Conservation (phyloP, 768 basidiomycete species). For the Dendrothele bispora region DNA sequence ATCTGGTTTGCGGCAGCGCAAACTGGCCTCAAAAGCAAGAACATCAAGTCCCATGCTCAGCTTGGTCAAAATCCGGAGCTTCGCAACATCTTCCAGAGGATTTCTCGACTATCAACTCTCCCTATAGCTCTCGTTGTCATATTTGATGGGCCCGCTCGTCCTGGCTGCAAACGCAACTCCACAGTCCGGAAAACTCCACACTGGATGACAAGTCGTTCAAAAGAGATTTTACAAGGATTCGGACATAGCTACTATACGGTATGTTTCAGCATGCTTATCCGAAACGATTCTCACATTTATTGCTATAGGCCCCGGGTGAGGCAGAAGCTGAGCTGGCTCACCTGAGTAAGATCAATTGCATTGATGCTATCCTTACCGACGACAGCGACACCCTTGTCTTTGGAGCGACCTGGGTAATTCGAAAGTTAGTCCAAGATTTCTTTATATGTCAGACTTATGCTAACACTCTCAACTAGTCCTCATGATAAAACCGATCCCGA, state of each 20-base stretch:
- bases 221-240: constrained; percentile 75
- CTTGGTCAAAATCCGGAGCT: constrained; percentile 66
- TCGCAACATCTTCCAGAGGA: constrained; percentile 79
- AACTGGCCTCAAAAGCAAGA: not conserved
- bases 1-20: no score
- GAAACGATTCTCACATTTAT: constrained; percentile 20
- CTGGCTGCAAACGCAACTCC: constrained; percentile 77
- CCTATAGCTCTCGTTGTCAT: constrained; percentile 89
- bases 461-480: no score
- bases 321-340: constrained; percentile 52
- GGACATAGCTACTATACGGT: constrained; percentile 78
- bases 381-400: constrained; percentile 50
- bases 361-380: constrained; percentile 49
- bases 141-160: constrained; percentile 87
- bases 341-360: constrained; percentile 34
- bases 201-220: constrained; percentile 74
- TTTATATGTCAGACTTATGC: no score
- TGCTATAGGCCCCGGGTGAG: constrained; percentile 51
- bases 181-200: constrained; percentile 59
- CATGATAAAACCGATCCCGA: no score
- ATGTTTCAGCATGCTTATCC: constrained; percentile 17
- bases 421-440: constrained; percentile 32
- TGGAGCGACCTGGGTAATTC: constrained; percentile 40
- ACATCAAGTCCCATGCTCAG: not conserved
- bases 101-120: constrained; percentile 70